Evolutionary conservation across 225 moss, liverwort and hornwort species (phyloP), one percentile per base, ranked within the genome.

Genomic region (Physcomitrium patens): DNA sequence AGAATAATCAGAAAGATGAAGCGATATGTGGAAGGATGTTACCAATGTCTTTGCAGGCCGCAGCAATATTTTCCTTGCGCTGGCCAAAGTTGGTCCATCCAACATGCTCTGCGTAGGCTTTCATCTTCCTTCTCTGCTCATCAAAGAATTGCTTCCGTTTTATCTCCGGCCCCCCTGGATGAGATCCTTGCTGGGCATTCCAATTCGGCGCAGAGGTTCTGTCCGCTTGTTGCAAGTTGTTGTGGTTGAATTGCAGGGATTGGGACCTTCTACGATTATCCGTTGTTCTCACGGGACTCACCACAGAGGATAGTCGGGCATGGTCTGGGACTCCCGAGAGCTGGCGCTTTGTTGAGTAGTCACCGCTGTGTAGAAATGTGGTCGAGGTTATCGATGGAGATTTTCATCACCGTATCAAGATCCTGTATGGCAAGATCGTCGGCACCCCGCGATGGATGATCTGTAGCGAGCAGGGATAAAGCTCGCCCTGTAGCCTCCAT

Each of bases 61-160:
- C 79, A 1, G 65, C 60, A 13, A 87, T 85, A 22, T 82, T 87
- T 57, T 87, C 87, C 67, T 82, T 87, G 45, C 87, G 82, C 68
- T 87, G 87, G 15, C 87, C 87, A 17, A 85, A 85, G 37, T 85
- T 82, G 18, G 85, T 85, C 87, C 87, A 87, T 26, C 87, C 82
- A 51, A 79, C 87, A 14, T 82, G 79, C 62, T 87, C 87, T 23
- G 80, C 87, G 9, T 73, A 87, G 12, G 82, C 82, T 73, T 77
- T 74, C 82, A 87, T 64, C 71, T 87, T 85, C 31, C 57, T 42
- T 51, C 82, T 68, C 75, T 87, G 87, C 80, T 87, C 85, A 37
- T 85, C 82, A 16, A 68, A 77, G 65, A 87, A 80, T 15, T 81
- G 87, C 9, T 85, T 85, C 49, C 87, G 72, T 76, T 87, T 79